Percentiles rank a stretch among this genome's conserved stretches.
phyloP scores from a whole-genome alignment of 768 basidiomycete species.

The Boletellus ananas region DNA sequence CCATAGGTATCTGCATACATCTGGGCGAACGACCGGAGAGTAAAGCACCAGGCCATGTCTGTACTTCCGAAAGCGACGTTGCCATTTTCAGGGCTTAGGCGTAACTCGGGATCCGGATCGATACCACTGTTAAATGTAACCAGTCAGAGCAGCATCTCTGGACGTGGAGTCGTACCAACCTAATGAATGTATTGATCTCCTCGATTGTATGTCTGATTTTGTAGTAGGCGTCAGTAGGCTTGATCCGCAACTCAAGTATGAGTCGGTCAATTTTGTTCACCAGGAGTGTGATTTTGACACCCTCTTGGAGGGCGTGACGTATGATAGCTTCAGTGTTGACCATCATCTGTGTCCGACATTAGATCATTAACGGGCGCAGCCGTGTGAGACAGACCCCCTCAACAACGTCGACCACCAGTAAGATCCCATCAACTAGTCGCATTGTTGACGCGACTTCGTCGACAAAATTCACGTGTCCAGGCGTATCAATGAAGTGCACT shows the following conservation, averaged over 20 bases:
- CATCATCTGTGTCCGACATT: slow-evolving; percentile 62
- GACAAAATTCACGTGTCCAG: slow-evolving; percentile 98
- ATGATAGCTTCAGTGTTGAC: slow-evolving; percentile 86
- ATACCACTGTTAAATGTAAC: slow-evolving; percentile 50
- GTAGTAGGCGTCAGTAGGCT: slow-evolving; percentile 95
- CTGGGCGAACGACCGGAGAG: slow-evolving; percentile 87
- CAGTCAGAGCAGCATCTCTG: background rate
- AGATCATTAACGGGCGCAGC: slow-evolving; percentile 7
- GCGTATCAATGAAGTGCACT: slow-evolving; percentile 92
- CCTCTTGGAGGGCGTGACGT: slow-evolving; percentile 86
- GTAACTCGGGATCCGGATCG: slow-evolving; percentile 81
- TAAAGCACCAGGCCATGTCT: slow-evolving; percentile 98
- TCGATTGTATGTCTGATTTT: slow-evolving; percentile 99
- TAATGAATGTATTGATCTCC: slow-evolving; percentile 95
- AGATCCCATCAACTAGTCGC: slow-evolving; percentile 83
- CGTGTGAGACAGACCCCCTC: slow-evolving; percentile 70
- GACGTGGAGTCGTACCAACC: slow-evolving; percentile 42
- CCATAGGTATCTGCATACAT: slow-evolving; percentile 96
- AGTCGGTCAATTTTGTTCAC: slow-evolving; percentile 98
- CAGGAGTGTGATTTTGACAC: slow-evolving; percentile 84
- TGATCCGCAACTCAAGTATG: slow-evolving; percentile 93
- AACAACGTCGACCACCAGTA: slow-evolving; percentile 96
- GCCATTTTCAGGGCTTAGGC: slow-evolving; percentile 90
- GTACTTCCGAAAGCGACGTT: slow-evolving; percentile 98
- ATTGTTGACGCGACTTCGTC: slow-evolving; percentile 92